Evolutionary conservation across 2,329 filamentous ascomycete species (phyloP).

Genomic region (Scorias spongiosa): DNA sequence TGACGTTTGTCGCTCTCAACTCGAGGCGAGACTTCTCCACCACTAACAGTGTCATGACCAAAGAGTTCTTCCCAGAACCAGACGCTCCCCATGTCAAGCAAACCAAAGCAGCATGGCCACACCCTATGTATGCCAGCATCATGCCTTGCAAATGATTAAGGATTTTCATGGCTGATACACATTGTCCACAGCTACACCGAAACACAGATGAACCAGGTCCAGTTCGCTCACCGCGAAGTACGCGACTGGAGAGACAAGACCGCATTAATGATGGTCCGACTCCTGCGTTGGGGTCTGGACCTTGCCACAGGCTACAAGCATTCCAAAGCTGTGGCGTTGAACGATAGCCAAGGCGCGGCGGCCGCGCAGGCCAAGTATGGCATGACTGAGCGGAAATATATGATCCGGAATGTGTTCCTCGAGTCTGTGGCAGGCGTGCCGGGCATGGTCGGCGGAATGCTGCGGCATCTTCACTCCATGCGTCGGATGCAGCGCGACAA

Average conservation of each 20-base stretch:
- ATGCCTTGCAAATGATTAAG: conserved; percentile 43
- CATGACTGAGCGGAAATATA: conserved; percentile 78
- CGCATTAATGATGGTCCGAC: conserved; percentile 60
- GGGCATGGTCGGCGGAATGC: conserved; percentile 92
- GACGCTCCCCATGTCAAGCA: conserved; percentile 29
- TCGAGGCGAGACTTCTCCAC: conserved; percentile 27
- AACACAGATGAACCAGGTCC: conserved; percentile 60
- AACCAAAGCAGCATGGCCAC: conserved; percentile 33
- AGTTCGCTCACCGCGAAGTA: conserved; percentile 61
- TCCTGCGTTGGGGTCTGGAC: conserved; percentile 70
- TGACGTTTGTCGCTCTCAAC: conserved; percentile 18
- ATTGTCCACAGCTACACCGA: conserved; percentile 42
- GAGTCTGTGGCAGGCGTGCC: conserved; percentile 91
- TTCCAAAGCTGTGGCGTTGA: conserved; percentile 34
- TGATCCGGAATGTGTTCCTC: conserved; percentile 80
- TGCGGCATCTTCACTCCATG: conserved; percentile 74
- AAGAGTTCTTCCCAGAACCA: conserved; percentile 32
- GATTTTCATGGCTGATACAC: not conserved
- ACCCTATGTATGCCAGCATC: conserved; percentile 48
- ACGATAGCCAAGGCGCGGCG: conserved; percentile 19
- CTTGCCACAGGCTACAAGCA: conserved; percentile 67
- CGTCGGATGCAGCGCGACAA: conserved; percentile 82
- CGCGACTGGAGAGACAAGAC: conserved; percentile 60
- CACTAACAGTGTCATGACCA: conserved; percentile 19
- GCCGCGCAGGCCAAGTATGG: conserved; percentile 47